phyloP scores from a whole-genome alignment of 345 rosid species.

The Brassica nigra region DNA sequence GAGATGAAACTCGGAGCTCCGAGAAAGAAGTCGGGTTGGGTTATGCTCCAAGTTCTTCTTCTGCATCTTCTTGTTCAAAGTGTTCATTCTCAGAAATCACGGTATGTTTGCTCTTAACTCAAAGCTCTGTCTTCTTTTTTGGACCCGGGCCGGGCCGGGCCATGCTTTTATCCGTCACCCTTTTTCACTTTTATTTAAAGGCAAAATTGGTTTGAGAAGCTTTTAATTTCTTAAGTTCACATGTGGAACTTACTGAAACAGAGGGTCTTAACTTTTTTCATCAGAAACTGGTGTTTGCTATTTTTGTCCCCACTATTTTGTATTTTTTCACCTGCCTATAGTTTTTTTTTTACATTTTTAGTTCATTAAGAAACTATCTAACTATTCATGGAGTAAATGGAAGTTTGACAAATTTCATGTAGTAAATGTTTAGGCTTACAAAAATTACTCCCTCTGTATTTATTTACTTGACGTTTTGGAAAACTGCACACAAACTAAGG shows the following conservation, averaged over 20 bases:
- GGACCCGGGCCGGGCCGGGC: slow-evolving; percentile 17
- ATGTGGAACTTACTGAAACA: slow-evolving; percentile 36
- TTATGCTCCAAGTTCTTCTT: slow-evolving; percentile 27
- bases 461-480: no score
- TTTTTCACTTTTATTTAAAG: not conserved
- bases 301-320: slow-evolving; percentile 15
- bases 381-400: not conserved
- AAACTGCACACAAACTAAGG: no score
- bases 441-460: not conserved
- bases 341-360: not conserved
- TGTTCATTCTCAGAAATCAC: slow-evolving; percentile 35
- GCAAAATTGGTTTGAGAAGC: slow-evolving; percentile 16
- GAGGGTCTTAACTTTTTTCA: slow-evolving; percentile 24
- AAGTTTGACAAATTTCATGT: not conserved
- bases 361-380: not conserved
- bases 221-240: slow-evolving; percentile 27
- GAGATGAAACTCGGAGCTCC: slow-evolving; percentile 39
- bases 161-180: not conserved
- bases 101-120: slow-evolving; percentile 32
- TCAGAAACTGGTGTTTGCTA: slow-evolving; percentile 21
- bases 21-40: slow-evolving; percentile 5
- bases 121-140: slow-evolving; percentile 24
- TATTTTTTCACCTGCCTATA: not conserved
- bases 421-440: not conserved
- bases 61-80: slow-evolving; percentile 23